Conservation (phyloP, 345 rosid species). For the Melastoma malabathricum region DNA sequence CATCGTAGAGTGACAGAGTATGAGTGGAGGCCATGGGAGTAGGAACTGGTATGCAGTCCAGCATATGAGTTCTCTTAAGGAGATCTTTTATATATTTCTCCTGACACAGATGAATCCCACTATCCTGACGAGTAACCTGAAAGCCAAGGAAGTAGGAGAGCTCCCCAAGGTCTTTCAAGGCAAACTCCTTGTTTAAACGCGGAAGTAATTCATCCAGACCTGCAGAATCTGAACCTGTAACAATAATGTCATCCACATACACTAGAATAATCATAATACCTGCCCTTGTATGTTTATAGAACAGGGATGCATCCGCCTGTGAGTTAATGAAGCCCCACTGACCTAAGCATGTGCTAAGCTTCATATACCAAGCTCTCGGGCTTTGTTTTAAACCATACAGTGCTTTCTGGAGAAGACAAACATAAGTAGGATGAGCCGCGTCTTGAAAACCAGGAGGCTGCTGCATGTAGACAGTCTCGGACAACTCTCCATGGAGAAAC, state of each 20-base stretch:
- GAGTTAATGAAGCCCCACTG: neutral
- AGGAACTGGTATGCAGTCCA: too few species aligned
- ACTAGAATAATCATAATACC: neutral
- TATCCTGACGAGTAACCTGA: neutral
- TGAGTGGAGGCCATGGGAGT: too few species aligned
- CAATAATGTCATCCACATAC: neutral
- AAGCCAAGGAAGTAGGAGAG: neutral
- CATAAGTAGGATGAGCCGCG: too few species aligned
- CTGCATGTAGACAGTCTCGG: too few species aligned
- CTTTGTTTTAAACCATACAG: too few species aligned
- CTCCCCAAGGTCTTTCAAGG: neutral
- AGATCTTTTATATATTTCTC: neutral
- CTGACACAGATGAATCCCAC: neutral
- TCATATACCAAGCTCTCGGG: too few species aligned
- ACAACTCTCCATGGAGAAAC: too few species aligned
- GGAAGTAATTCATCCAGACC: too few species aligned
- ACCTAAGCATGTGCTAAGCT: neutral
- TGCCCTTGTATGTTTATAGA: neutral
- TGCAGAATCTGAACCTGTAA: neutral
- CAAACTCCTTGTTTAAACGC: neutral
- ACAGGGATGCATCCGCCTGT: neutral
- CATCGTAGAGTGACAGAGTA: too few species aligned
- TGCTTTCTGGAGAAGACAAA: too few species aligned
- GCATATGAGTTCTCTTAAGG: neutral
- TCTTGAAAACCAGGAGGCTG: too few species aligned